Evolutionary conservation across 106 monocot species (phyloP), one percentile per base, ranked within the genome.

Genomic region (Alisma plantagoaquatica): DNA sequence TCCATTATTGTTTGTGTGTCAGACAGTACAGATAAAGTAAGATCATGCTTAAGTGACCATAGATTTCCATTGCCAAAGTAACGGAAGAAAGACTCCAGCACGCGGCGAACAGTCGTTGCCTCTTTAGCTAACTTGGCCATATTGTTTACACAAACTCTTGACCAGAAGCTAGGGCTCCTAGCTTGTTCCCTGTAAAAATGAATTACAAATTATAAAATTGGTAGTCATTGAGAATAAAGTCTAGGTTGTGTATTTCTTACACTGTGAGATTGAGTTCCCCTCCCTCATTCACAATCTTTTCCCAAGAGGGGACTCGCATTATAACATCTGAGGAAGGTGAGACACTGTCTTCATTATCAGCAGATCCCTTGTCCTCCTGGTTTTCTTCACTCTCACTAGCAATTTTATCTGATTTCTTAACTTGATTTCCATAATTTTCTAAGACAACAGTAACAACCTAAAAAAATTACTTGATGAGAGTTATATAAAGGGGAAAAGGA

Each of bases 371-470:
- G 35, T 87, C 80, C 23, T 62, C 77, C 20, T 66, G 65, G 15
- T 43, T 22, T 35, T 46, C 48, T 66, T 62, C 71, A 25, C 56
- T 50, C 35, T 26, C 44, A 27, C 65, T 17, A 51, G 29, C 61
- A 61, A 24, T 32, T 77, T 63, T 59, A 22, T 79, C 66, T 21
- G 66, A 61, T 41, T 72, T 70, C 46, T 61, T 53, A 44, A 76
- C 54, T 27, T 64, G 57, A 41, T 18, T 70, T 67, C 67, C 72
- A 62, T 80, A 87, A 59, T 94, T 87, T 66, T 94, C 87, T 43
- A 94, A 50, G 33, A 87, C 77, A 64, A 65, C 78, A 61, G 81
- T 72, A 54, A 96, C 94, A 70, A 96, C 75, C 93, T 94, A 66
- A 20, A 31, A 41, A 8, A 29, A 62, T n/a, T n/a, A n/a, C n/a